A percentile compares a stretch with the other conserved stretches of the same genome.
These are phyloP conservation scores for Ophiocordyceps camponoti-floridani DNA, from an alignment of 2,329 filamentous ascomycete genomes.

Conservation along the genomic window DNA sequence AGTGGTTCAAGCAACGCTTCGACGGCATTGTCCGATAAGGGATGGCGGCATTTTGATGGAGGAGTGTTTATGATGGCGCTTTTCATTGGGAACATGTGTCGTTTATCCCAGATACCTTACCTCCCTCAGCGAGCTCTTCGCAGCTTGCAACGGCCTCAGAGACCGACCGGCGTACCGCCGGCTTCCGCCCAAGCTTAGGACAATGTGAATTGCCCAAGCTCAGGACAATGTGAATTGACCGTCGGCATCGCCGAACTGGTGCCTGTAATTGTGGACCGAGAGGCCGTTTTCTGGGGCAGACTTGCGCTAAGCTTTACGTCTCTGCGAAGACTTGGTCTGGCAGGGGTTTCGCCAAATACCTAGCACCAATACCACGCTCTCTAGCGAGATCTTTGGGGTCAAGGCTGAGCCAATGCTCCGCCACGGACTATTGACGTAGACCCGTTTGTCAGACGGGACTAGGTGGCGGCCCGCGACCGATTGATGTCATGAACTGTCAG, in stretches of 20 bases:
- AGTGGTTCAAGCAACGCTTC: constrained; percentile 87
- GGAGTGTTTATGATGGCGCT: constrained; percentile 20
- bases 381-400: neutral
- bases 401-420: neutral
- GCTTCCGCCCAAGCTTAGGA: constrained; percentile 27
- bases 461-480: neutral
- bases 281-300: neutral
- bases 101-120: constrained; percentile 26
- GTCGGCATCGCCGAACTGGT: neutral
- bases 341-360: neutral
- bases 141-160: constrained; percentile 39
- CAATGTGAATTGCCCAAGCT: constrained; percentile 17
- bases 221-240: constrained; percentile 13
- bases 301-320: too few relatives aligned
- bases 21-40: constrained; percentile 97
- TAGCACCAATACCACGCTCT: neutral
- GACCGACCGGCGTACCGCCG: constrained; percentile 53
- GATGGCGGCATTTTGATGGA: constrained; percentile 13
- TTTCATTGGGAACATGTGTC: constrained; percentile 15
- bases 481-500: neutral
- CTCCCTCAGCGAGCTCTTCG: constrained; percentile 25
- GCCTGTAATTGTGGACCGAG: neutral
- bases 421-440: neutral
- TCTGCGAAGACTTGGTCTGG: neutral
- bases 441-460: neutral